Base-by-base conservation (phyloP, 768 basidiomycete genomes). In the Lentinula sp. region DNA sequence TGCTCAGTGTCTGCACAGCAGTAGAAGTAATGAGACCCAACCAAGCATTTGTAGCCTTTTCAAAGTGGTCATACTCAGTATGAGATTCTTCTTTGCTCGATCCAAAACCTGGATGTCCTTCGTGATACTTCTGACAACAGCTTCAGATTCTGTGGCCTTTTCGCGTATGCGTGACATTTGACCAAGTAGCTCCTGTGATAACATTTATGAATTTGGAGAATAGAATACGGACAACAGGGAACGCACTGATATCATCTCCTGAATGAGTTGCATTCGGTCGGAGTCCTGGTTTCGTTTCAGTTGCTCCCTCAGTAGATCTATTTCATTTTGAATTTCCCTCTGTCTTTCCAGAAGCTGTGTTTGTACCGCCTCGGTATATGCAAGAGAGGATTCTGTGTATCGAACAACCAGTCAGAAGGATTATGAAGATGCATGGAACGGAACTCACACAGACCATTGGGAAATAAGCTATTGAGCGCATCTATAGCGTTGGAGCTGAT, bases 121-220 rank as follows among this genome's bases (percentile, higher is more conserved):
- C 2, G 97, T 99, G 65, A 98, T 97, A 66, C 93, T 87, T 57
- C 90, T 83, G 28, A 98, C 97, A 52, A 98, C 93, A 1, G 94
- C 94, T 68, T 98, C 97, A 2, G 93, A 95, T 70, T 99, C 97
- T 0, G 93, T 91, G 0, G 96, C 95, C 70, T 98, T 98, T 74
- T 98, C 95, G 48, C 94, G 85, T 65, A 98, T 97, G 60, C 90
- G 89, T 41, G 90, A 95, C 86, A 98, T 96, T 76, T 98, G 96
- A 32, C 90, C 87, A 52, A 98, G 81, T 15, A 98, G 80, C 69
- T 97, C 95, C 95, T 98, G 68, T 10, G 12, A 20, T 8, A 49
- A 45, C 60, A 6, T 35, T 51, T 32, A 39, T 32, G 58, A 60
- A 69, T 43, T 63, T 57, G 18, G 61, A 35, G 42, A 32, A 41